Percentiles rank a stretch among this genome's conserved stretches.
Evolutionary conservation across 495 filamentous ascomycete species (phyloP).

Genomic region (Trichoderma parareesei): DNA sequence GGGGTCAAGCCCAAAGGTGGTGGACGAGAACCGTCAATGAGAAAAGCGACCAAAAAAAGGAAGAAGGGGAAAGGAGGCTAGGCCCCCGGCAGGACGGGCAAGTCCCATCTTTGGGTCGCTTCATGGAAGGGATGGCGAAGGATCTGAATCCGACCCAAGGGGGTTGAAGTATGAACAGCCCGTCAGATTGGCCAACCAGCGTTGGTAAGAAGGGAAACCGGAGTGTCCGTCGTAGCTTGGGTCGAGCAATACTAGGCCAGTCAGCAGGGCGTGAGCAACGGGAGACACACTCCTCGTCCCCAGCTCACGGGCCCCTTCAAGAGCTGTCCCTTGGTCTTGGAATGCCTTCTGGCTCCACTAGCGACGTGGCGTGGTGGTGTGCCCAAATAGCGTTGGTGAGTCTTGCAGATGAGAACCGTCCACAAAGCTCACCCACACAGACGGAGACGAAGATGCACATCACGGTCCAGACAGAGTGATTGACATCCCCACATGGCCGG

Average conservation of each 20-base stretch:
- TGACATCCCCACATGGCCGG: conserved; percentile 1
- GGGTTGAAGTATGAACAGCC: neutral
- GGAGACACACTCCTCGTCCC: neutral
- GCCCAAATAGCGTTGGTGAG: conserved; percentile 4
- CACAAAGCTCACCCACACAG: conserved; percentile 8
- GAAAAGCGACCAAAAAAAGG: neutral
- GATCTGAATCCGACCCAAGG: neutral
- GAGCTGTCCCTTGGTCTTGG: conserved; percentile 5
- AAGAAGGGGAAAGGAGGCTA: too few species aligned
- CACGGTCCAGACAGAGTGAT: conserved; percentile 9
- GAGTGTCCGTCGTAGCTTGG: conserved; percentile 2
- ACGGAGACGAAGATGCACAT: conserved; percentile 8
- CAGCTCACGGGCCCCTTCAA: conserved; percentile 1
- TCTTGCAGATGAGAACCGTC: neutral
- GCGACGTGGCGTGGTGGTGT: conserved; percentile 9
- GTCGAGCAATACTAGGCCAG: neutral
- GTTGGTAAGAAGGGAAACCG: neutral
- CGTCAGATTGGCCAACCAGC: neutral
- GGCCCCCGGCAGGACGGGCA: neutral
- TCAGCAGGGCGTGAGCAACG: neutral
- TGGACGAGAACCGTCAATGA: neutral
- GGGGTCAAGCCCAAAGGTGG: neutral
- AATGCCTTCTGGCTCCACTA: neutral
- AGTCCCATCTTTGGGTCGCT: neutral
- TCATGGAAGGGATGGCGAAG: conserved; percentile 10